Base-by-base conservation (phyloP, 768 basidiomycete genomes). In the Lepiota venenata region DNA sequence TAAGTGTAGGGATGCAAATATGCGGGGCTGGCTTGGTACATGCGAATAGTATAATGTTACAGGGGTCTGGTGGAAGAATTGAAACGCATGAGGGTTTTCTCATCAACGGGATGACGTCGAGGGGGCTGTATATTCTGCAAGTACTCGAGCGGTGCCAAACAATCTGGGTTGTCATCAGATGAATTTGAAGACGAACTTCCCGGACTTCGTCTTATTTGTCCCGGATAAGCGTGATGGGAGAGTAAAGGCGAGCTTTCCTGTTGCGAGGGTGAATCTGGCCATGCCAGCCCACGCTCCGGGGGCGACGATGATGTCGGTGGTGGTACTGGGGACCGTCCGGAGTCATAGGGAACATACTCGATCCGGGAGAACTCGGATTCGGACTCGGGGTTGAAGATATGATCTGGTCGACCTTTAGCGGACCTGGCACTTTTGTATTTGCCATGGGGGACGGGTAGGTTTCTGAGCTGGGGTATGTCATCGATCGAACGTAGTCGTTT, bases 351-450 rank as follows among this genome's bases (percentile, higher is more conserved):
- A 35, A 75, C 73, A 57, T 79, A 78, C 65, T 80, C 75, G 7
- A 78, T 66, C 50, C 68, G 72, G 44, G 73, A 63, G 59, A 74
- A 75, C 35, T 69, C 59, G 21, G 61, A 57, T 14, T 75, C 72
- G 39, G 70, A 58, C 43, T 77, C 75, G 32, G 73, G 68, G 60
- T 75, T 75, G 69, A 78, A 77, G 52, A 75, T 74, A 45, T 78
- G 75, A 57, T 81, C 78, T 52, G 78, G 74, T 55, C 78, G 69
- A 27, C 82, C 79, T 57, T 84, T 84, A 14, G 79, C 79, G 49
- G 82, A 80, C 46, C 87, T 81, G 8, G 88, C 88, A 60, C 86
- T 88, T 63, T 83, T 79, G 64, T 91, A 91, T 58, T 71, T 78
- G 43, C 82, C 84, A 50, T 71, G 71, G n/a, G 88, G 88, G 32